Conservation (phyloP, 2,329 filamentous ascomycete species). For the Aspergillus sp. region DNA sequence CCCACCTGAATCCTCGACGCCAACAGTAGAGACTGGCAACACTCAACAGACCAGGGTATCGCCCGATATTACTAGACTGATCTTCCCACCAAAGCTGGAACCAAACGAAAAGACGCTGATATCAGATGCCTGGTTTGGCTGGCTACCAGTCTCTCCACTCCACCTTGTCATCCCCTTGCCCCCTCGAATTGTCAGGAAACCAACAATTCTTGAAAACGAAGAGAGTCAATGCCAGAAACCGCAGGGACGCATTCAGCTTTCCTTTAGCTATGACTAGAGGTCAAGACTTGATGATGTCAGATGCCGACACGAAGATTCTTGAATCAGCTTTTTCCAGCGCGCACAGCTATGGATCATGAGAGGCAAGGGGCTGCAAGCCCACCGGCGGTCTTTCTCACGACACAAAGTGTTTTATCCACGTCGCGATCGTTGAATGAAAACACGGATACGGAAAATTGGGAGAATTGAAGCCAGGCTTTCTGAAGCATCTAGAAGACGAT, state of each 20-base stretch:
- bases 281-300: not conserved
- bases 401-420: not conserved
- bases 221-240: not conserved
- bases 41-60: not conserved
- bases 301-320: not conserved
- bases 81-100: not conserved
- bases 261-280: not conserved
- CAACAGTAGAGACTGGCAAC: not conserved
- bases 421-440: not conserved
- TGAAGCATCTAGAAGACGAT: not conserved
- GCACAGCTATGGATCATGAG: not conserved
- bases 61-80: not conserved
- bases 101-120: not conserved
- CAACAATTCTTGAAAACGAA: not conserved
- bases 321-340: not conserved
- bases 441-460: not conserved
- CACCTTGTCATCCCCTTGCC: not conserved
- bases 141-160: too few relatives aligned
- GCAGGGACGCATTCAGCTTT: not conserved
- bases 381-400: not conserved
- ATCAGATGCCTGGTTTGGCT: too few relatives aligned
- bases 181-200: not conserved
- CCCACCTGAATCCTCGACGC: too few relatives aligned
- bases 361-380: not conserved
- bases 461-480: not conserved